These are phyloP conservation scores for Piromyces finnis DNA, from an alignment of 192 early-diverging fungal genomes.

Conservation along the genomic window DNA sequence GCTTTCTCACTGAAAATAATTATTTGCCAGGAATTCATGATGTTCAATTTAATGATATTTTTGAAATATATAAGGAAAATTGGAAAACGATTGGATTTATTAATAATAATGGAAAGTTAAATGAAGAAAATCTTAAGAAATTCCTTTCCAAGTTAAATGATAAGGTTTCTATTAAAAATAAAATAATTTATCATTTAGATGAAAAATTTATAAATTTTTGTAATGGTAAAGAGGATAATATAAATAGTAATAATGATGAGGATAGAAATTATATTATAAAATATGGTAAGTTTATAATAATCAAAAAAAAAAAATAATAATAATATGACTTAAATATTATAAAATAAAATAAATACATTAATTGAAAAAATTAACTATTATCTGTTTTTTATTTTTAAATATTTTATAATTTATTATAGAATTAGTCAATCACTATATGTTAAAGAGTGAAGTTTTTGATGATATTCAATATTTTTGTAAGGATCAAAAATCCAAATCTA, in stretches of 20 bases:
- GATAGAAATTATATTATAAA: not conserved
- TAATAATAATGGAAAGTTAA: not conserved
- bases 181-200: not conserved
- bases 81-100: not conserved
- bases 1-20: not conserved
- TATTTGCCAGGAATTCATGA: not conserved
- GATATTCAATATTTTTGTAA: not conserved
- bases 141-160: not conserved
- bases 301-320: too few relatives aligned
- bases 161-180: not conserved
- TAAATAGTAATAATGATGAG: too few relatives aligned
- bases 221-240: too few relatives aligned
- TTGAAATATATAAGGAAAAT: not conserved
- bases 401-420: not conserved
- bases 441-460: not conserved
- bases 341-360: too few relatives aligned
- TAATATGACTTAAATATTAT: too few relatives aligned
- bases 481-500: not conserved
- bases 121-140: not conserved
- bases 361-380: too few relatives aligned
- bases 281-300: too few relatives aligned
- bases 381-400: too few relatives aligned
- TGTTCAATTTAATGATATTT: not conserved
- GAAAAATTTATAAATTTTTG: not conserved
- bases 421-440: not conserved